phyloP scores from a whole-genome alignment of 345 rosid species.

The Eucalyptus victrix region DNA sequence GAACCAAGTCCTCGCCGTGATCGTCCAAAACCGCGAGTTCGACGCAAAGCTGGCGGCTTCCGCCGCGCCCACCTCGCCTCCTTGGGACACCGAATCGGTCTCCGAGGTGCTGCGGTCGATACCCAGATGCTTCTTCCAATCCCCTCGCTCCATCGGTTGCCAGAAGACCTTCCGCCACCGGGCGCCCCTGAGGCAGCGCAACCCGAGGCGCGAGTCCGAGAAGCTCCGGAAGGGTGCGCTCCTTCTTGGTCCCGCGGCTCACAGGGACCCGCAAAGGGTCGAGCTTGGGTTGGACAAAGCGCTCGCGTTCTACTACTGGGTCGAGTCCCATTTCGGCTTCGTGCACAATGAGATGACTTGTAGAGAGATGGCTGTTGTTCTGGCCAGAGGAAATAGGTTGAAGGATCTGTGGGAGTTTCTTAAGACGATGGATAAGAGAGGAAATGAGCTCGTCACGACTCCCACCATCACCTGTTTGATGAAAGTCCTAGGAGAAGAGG shows the following conservation, averaged over 20 bases:
- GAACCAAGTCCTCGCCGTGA: conserved; percentile 29
- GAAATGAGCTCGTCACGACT: conserved; percentile 20
- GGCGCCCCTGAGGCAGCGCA: conserved; percentile 53
- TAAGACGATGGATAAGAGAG: conserved; percentile 30
- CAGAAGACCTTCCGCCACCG: conserved; percentile 70
- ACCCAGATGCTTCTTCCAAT: conserved; percentile 57
- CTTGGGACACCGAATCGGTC: conserved; percentile 39
- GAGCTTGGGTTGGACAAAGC: conserved; percentile 49
- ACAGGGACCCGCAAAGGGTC: conserved; percentile 46
- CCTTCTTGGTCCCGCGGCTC: conserved; percentile 63
- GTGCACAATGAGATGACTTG: conserved; percentile 54
- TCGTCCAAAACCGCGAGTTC: conserved; percentile 55
- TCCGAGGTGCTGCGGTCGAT: conserved; percentile 51
- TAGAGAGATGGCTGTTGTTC: conserved; percentile 61
- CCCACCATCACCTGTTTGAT: conserved; percentile 74
- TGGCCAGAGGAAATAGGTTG: conserved; percentile 47
- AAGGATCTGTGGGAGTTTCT: conserved; percentile 68
- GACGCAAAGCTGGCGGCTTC: conserved; percentile 29
- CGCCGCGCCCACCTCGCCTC: conserved; percentile 7
- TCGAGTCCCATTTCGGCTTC: conserved; percentile 34
- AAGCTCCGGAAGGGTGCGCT: conserved; percentile 17
- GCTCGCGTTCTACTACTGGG: conserved; percentile 51
- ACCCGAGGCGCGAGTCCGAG: conserved; percentile 26
- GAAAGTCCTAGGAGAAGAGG: conserved; percentile 90
- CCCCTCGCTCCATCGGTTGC: conserved; percentile 70